Percentiles rank a stretch among this genome's conserved stretches.
phyloP scores from a whole-genome alignment of 2,329 filamentous ascomycete genomes.

The Blastomyces gilchristii region DNA sequence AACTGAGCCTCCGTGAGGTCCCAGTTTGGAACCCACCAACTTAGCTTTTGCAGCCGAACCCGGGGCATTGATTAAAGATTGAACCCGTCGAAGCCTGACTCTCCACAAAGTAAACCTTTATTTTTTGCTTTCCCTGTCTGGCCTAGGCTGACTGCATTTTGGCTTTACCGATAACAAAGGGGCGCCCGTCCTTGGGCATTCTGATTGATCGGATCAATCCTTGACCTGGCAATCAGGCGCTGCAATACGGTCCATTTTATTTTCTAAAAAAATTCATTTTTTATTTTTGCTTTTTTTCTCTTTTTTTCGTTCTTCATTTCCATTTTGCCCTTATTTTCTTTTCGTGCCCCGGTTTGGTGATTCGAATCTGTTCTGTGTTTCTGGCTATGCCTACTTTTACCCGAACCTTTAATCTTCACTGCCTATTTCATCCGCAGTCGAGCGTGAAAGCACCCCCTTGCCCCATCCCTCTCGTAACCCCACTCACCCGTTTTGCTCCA shows the following conservation, averaged over 20 bases:
- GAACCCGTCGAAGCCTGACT: neutral
- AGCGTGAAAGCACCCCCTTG: neutral
- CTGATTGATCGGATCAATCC: neutral
- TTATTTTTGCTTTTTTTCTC: neutral
- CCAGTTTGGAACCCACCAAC: conserved; percentile 1
- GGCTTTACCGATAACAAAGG: conserved; percentile 1
- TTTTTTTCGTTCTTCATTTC: neutral
- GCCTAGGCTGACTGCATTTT: conserved; percentile 3
- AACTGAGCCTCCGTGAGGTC: neutral
- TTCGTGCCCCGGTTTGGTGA: neutral
- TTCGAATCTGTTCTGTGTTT: neutral
- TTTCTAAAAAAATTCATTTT: neutral
- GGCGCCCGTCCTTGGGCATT: neutral
- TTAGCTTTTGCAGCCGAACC: conserved; percentile 3
- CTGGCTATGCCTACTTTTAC: neutral
- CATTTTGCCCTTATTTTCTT: neutral
- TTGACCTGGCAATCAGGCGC: conserved; percentile 2
- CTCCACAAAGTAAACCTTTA: neutral
- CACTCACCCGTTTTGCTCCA: conserved; percentile 2
- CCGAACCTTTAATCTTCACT: conserved; percentile 4
- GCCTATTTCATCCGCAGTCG: conserved; percentile 7
- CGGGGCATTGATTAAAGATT: neutral
- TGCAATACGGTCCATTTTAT: neutral
- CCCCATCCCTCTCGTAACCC: conserved; percentile 8
- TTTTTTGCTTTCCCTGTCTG: neutral